Base-by-base conservation (phyloP, 176 grass and related monocot genomes). In the Eragrostis nindensis region DNA sequence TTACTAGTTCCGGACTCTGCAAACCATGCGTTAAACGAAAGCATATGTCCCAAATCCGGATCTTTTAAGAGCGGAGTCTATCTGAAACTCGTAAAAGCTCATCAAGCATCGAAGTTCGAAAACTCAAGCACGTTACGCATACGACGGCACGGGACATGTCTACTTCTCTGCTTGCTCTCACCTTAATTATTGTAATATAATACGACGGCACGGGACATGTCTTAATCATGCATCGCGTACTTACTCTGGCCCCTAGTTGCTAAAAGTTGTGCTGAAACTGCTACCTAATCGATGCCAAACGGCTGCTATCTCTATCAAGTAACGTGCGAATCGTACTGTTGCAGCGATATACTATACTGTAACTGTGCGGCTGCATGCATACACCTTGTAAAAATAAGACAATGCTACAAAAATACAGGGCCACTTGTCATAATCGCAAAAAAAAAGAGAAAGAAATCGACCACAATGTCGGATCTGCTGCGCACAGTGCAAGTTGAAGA, bases 201-300 rank as follows among this genome's bases (percentile, higher is more conserved):
- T n/a, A n/a, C n/a, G n/a, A n/a, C n/a, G n/a, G n/a, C n/a, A n/a
- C n/a, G n/a, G n/a, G n/a, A n/a, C n/a, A n/a, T n/a, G n/a, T n/a
- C n/a, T 18, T n/a, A 55, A 55, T 56, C 21, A 57, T 18, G 61
- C 61, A 36, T 64, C 61, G 18, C 8, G 6, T 15, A 64, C 47
- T 53, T 19, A 53, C 50, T 5, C 19, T 62, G 25, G 1, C 5
- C 0, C 25, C 29, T 75, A 21, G 24, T 24, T 84, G 18, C 48
- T 59, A 3, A 53, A 39, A 19, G 26, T 22, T 46, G 81, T 15
- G 13, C 50, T 70, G 14, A 60, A 76, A 9, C 21, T 44, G 44
- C 32, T 77, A 62, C 74, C 54, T 63, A 85, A 53, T 26, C 48
- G 73, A 48, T 71, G n/a, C 43, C 22, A 30, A 62, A 24, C 16